Evolutionary conservation across 345 rosid genomes (phyloP).

Genomic region (Populus euphratica): DNA sequence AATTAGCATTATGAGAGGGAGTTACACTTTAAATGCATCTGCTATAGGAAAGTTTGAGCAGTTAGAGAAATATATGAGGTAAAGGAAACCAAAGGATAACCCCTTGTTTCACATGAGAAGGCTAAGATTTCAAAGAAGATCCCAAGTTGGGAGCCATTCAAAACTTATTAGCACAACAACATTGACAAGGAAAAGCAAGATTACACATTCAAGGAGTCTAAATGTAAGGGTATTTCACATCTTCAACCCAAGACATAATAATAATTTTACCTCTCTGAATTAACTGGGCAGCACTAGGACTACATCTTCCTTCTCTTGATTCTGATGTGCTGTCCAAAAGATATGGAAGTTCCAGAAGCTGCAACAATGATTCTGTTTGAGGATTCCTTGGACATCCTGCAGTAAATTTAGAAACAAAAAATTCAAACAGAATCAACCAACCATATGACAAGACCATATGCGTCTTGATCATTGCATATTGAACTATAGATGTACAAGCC

Average conservation of each 20-base stretch:
- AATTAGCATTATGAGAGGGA: neutral
- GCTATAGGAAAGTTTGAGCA: neutral
- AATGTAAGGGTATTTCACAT: neutral
- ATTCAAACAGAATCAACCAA: neutral
- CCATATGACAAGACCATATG: neutral
- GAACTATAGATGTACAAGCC: neutral
- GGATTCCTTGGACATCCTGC: slow-evolving; percentile 63
- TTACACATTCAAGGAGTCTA: no score
- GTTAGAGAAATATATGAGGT: neutral
- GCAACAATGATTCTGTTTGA: slow-evolving; percentile 67
- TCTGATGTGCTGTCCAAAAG: slow-evolving; percentile 55
- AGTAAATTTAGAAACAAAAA: neutral
- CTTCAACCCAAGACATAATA: neutral
- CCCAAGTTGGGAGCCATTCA: neutral
- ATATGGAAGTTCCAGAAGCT: slow-evolving; percentile 77
- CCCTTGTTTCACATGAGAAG: neutral
- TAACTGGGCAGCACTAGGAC: slow-evolving; percentile 27
- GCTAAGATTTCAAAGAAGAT: no score
- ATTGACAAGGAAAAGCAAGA: neutral
- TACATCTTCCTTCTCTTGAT: slow-evolving; percentile 29
- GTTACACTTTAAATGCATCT: neutral
- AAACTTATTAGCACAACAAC: slow-evolving; percentile 1
- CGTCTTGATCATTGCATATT: slow-evolving; percentile 1
- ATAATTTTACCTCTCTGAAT: slow-evolving; percentile 40
- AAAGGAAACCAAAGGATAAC: neutral